A percentile compares a stretch with the other conserved stretches of the same genome.
Evolutionary conservation across 495 filamentous ascomycete species (phyloP).

Genomic region (Aspergillus diversus): DNA sequence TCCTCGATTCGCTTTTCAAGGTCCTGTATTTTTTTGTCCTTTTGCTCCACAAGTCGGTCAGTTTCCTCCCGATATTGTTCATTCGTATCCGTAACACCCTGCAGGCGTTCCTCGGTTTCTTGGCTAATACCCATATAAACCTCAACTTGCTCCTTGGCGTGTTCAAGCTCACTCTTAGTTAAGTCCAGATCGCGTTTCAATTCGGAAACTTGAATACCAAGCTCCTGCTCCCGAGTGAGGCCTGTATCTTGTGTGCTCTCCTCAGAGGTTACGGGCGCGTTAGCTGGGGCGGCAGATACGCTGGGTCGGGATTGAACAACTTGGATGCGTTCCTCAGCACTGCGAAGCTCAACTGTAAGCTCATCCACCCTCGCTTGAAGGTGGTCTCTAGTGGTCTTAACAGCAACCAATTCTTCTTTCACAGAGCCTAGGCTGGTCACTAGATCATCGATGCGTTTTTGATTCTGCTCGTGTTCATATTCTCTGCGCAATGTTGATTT

Average conservation of each 20-base stretch:
- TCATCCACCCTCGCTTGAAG: slow-evolving; percentile 86
- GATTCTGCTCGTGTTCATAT: slow-evolving; percentile 81
- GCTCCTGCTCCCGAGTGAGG: slow-evolving; percentile 78
- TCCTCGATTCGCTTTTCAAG: slow-evolving; percentile 81
- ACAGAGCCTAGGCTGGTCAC: slow-evolving; percentile 73
- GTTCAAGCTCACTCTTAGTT: slow-evolving; percentile 73
- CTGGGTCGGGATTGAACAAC: slow-evolving; percentile 76
- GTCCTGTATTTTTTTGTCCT: slow-evolving; percentile 74
- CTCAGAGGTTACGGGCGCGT: slow-evolving; percentile 32
- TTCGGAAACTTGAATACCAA: slow-evolving; percentile 79
- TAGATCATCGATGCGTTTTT: slow-evolving; percentile 88
- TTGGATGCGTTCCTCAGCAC: slow-evolving; percentile 81
- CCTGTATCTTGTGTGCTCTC: slow-evolving; percentile 52
- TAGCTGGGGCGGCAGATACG: slow-evolving; percentile 46
- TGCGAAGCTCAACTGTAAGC: slow-evolving; percentile 81
- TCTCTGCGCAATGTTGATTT: slow-evolving; percentile 80
- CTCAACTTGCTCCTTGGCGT: slow-evolving; percentile 76
- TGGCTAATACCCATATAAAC: slow-evolving; percentile 90
- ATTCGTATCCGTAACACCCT: slow-evolving; percentile 75
- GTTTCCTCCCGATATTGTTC: slow-evolving; percentile 87
- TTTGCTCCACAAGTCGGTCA: slow-evolving; percentile 71
- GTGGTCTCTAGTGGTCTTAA: slow-evolving; percentile 85
- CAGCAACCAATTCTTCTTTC: slow-evolving; percentile 79
- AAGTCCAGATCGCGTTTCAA: slow-evolving; percentile 82
- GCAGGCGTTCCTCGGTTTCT: slow-evolving; percentile 83